Evolutionary conservation across 2,329 filamentous ascomycete genomes (phyloP).

Genomic region (Colletotrichum chlorophyti): DNA sequence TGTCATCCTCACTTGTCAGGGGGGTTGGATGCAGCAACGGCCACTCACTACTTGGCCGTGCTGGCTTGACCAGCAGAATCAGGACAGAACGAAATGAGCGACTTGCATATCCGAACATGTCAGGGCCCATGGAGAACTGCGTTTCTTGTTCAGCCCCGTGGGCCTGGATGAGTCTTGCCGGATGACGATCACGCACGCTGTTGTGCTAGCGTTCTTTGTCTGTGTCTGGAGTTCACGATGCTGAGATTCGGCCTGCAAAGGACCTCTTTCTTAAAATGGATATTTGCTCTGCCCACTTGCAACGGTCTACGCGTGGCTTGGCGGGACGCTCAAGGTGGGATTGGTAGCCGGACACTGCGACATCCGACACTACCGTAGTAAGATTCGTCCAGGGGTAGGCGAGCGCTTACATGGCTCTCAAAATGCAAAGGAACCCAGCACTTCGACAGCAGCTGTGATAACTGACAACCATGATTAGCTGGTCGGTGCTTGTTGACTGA

Average conservation of each 20-base stretch:
- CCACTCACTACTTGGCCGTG: not conserved
- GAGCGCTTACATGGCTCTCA: conserved; percentile 3
- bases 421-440: no score
- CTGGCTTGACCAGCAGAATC: not conserved
- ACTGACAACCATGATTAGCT: not conserved
- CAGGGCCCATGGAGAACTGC: conserved; percentile 20
- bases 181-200: conserved; percentile 21
- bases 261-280: no score
- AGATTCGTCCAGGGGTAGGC: not conserved
- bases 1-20: not conserved
- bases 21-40: not conserved
- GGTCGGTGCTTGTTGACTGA: not conserved
- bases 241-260: no score
- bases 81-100: conserved; percentile 2
- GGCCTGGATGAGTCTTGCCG: not conserved
- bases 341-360: not conserved
- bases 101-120: conserved; percentile 22
- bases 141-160: not conserved
- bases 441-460: no score
- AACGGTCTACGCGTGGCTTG: conserved; percentile 14
- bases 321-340: not conserved
- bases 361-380: conserved; percentile 12
- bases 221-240: no score
- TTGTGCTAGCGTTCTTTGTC: not conserved
- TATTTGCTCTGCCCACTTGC: not conserved